Base-by-base conservation (phyloP, 371 early-diverging fungal genomes). In the Rhizomucor pusillus region DNA sequence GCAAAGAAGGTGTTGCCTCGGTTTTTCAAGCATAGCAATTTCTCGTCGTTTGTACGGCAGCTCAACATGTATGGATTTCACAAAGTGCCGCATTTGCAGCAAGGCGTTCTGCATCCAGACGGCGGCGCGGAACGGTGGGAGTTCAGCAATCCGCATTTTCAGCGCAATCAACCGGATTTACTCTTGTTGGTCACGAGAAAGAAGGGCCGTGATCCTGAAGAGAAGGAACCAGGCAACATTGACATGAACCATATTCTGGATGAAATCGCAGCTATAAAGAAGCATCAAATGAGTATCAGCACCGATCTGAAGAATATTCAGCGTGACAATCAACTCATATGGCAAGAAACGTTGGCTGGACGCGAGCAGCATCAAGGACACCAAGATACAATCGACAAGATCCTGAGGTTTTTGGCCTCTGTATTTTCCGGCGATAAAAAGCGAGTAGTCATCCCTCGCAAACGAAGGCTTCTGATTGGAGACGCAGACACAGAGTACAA, bases 41-140 rank as follows among this genome's bases (percentile, higher is more conserved):
- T 94, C 55, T 87, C 90, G 23, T 90, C 90, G 5, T 97, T 97
- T 85, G 95, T 97, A 13, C 81, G 97, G 14, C 97, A 97, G 67
- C 79, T 97, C 16, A 97, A 97, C 59, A 94, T 93, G 89, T 92
- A 92, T 57, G 95, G 90, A 10, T 90, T 87, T 45, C 84, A 87
- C 59, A 93, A 93, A 56, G 82, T 91, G 11, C 89, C 90, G 5
- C 90, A 90, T 62, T 59, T 91, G 13, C 85, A 88, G 47, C 88
- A 88, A 55, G 92, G 92, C 13, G 86, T 86, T 2, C 69, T 90
- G 9, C 80, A 82, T 49, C 75, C 77, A 6, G 84, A 83, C 37
- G 60, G 83, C 5, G 89, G 84, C 29, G 64, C 74, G 1, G 84
- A 77, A 34, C 73, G 71, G 24, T 81, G 82, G 77, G 85, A 84